phyloP scores from a whole-genome alignment of 148 eudicot species.

The Silene latifolia region DNA sequence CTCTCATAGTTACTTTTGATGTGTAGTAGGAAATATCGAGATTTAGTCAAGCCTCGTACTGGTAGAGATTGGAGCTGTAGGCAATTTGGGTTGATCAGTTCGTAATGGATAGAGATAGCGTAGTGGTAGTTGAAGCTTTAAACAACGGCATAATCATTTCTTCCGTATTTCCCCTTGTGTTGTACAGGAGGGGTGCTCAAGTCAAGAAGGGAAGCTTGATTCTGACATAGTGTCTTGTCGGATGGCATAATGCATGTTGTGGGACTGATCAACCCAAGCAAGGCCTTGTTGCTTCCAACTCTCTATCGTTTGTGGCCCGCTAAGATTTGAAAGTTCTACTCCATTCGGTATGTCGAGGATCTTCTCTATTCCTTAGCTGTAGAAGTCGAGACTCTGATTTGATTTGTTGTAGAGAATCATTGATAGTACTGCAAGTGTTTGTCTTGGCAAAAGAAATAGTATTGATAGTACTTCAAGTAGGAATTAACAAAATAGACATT shows the following conservation, averaged over 20 bases:
- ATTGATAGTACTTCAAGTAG: neutral
- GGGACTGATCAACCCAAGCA: conserved; percentile 45
- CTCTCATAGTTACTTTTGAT: conserved; percentile 15
- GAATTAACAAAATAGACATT: neutral
- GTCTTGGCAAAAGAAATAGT: too few relatives aligned
- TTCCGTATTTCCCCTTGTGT: conserved; percentile 89
- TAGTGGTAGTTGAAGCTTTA: conserved; percentile 75
- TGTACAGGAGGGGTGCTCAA: conserved; percentile 86
- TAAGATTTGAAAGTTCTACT: conserved; percentile 1
- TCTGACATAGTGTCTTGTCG: conserved; percentile 23
- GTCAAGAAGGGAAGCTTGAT: conserved; percentile 34
- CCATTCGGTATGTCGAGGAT: conserved; percentile 27
- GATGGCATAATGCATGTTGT: conserved; percentile 23
- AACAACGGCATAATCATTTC: conserved; percentile 75
- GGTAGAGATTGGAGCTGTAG: conserved; percentile 47
- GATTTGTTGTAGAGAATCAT: neutral
- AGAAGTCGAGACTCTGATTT: neutral
- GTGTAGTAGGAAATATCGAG: conserved; percentile 35
- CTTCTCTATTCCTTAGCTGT: conserved; percentile 5
- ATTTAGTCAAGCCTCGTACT: conserved; percentile 33
- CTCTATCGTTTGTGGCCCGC: conserved; percentile 22
- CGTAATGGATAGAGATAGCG: conserved; percentile 67
- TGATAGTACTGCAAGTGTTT: neutral
- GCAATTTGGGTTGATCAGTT: conserved; percentile 60
- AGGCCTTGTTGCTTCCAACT: conserved; percentile 28